Conservation (phyloP, 2,329 filamentous ascomycete species). For the Neoscytalidium dimidiatum region DNA sequence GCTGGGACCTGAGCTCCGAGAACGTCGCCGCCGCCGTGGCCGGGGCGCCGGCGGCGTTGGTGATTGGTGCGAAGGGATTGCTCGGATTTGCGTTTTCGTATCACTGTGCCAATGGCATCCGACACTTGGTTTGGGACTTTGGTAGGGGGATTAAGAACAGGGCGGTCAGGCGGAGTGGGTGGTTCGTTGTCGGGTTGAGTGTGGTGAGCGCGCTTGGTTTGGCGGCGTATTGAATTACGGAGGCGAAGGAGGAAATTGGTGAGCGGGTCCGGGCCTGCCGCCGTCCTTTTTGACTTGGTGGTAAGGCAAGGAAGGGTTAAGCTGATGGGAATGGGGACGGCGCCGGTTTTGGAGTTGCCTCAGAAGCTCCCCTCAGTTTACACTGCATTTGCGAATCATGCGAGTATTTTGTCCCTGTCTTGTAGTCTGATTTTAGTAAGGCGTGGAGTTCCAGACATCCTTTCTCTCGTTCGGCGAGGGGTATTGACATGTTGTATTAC, state of each 20-base stretch:
- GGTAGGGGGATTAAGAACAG: conserved; percentile 63
- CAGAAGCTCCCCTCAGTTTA: no score
- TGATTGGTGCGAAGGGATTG: conserved; percentile 55
- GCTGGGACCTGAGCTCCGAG: conserved; percentile 67
- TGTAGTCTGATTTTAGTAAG: no score
- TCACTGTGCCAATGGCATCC: conserved; percentile 67
- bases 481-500: no score
- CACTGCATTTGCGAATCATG: no score
- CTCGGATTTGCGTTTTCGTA: conserved; percentile 69
- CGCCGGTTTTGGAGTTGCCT: no score
- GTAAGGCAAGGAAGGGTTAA: no score
- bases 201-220: conserved; percentile 30
- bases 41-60: conserved; percentile 50
- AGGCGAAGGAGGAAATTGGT: no score
- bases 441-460: no score
- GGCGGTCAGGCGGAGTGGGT: conserved; percentile 66
- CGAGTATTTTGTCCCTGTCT: no score
- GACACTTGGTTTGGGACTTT: conserved; percentile 73
- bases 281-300: not conserved
- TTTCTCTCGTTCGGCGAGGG: no score
- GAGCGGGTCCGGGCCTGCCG: no score
- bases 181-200: conserved; percentile 61
- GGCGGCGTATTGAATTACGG: not conserved
- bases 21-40: conserved; percentile 66
- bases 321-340: no score